phyloP scores from a whole-genome alignment of 2,329 filamentous ascomycete species.

The Thielaviopsis euricoi region DNA sequence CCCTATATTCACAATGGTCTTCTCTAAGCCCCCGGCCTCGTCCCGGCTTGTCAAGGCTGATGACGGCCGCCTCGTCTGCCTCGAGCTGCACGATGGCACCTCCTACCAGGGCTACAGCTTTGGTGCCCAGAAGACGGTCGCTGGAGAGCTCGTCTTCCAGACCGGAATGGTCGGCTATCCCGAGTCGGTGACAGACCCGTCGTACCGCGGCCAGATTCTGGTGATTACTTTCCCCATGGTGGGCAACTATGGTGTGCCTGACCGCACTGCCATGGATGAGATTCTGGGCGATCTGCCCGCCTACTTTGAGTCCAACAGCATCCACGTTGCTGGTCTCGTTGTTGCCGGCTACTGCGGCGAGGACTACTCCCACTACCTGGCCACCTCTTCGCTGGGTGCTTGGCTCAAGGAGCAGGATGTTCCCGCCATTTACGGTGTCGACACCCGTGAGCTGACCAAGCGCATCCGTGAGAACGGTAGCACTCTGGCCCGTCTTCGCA shows the following conservation, averaged over 20 bases:
- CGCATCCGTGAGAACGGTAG: slow-evolving; percentile 85
- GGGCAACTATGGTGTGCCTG: slow-evolving; percentile 94
- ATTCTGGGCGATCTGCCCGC: slow-evolving; percentile 74
- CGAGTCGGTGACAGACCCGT: slow-evolving; percentile 78
- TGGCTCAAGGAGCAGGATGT: slow-evolving; percentile 96
- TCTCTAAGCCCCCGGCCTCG: slow-evolving; percentile 36
- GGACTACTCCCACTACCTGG: slow-evolving; percentile 88
- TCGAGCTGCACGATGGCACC: slow-evolving; percentile 85
- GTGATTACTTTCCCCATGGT: slow-evolving; percentile 92
- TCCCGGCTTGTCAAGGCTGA: slow-evolving; percentile 36
- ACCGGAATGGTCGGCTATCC: slow-evolving; percentile 99
- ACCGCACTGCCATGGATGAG: slow-evolving; percentile 68
- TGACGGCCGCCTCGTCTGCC: slow-evolving; percentile 53
- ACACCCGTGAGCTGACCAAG: slow-evolving; percentile 88
- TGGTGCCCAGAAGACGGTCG: slow-evolving; percentile 82
- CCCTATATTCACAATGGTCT: slow-evolving; percentile 17
- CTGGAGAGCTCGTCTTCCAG: slow-evolving; percentile 97
- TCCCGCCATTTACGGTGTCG: slow-evolving; percentile 86
- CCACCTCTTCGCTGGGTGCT: slow-evolving; percentile 72
- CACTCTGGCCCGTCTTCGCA: slow-evolving; percentile 83
- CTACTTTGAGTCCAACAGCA: slow-evolving; percentile 82
- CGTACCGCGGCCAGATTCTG: slow-evolving; percentile 82
- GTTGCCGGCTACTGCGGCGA: slow-evolving; percentile 86
- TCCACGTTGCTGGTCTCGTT: slow-evolving; percentile 85
- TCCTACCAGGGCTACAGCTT: slow-evolving; percentile 93